Conservation (phyloP, 495 filamentous ascomycete genomes). For the Geopyxis carbonaria region DNA sequence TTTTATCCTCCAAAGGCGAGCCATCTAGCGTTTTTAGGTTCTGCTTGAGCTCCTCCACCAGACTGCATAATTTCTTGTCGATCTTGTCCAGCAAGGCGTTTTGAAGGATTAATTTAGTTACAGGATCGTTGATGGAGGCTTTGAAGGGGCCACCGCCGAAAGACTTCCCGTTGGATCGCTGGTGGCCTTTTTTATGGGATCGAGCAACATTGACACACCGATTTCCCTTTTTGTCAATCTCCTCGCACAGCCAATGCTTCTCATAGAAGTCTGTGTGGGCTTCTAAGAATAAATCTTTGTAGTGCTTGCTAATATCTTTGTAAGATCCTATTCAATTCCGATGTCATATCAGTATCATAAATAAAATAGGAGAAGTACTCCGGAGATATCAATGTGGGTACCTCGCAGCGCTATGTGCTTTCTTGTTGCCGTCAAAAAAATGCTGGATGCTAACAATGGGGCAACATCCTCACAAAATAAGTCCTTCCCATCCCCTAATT, state of each 20-base stretch:
- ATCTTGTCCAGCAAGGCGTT: neutral
- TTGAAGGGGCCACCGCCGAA: no score
- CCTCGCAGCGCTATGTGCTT: neutral
- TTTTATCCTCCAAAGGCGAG: neutral
- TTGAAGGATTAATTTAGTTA: no score
- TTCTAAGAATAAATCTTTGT: conserved; percentile 11
- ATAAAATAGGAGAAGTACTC: neutral
- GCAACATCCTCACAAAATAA: conserved; percentile 15
- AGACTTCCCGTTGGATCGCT: conserved; percentile 13
- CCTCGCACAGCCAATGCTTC: conserved; percentile 19
- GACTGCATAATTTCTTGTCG: neutral
- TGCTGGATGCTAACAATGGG: conserved; percentile 17
- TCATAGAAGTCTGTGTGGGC: conserved; percentile 15
- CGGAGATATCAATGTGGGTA: conserved; percentile 10
- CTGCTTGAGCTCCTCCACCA: neutral
- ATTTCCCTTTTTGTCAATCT: conserved; percentile 7
- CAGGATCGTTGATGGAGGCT: no score
- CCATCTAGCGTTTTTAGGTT: neutral
- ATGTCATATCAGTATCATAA: neutral
- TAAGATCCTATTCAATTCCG: conserved; percentile 9
- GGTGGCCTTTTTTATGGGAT: conserved; percentile 18
- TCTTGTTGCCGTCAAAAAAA: conserved; percentile 13
- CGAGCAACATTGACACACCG: conserved; percentile 13
- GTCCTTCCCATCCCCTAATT: no score
- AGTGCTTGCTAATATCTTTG: no score